phyloP scores from a whole-genome alignment of 2,329 filamentous ascomycete genomes.

The Passalora sequoiae region DNA sequence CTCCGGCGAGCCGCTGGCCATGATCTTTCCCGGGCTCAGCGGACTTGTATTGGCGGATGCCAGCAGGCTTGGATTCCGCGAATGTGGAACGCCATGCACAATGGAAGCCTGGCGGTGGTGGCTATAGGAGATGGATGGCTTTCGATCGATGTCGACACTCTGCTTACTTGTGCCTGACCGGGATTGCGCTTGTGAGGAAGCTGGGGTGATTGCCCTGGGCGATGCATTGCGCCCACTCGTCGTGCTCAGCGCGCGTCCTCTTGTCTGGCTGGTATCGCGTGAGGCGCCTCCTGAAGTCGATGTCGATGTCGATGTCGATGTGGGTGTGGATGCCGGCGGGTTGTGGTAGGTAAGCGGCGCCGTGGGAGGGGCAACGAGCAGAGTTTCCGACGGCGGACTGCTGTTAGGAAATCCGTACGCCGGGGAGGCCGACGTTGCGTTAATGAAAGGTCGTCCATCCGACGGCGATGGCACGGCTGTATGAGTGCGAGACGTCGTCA shows the following conservation, averaged over 20 bases:
- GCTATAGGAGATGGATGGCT: constrained; percentile 59
- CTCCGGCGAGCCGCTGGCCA: constrained; percentile 36
- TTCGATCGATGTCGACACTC: constrained; percentile 42
- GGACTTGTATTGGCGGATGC: constrained; percentile 73
- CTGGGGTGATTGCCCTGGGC: constrained; percentile 42
- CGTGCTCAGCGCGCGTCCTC: constrained; percentile 43
- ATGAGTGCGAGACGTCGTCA: constrained; percentile 24
- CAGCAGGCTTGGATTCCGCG: constrained; percentile 78
- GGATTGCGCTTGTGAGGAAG: constrained; percentile 35
- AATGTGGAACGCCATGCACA: constrained; percentile 92
- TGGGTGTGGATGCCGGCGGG: neutral
- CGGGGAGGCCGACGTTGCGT: constrained; percentile 15
- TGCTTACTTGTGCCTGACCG: constrained; percentile 27
- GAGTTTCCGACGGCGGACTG: constrained; percentile 32
- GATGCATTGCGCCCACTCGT: constrained; percentile 40
- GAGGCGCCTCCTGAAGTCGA: constrained; percentile 10
- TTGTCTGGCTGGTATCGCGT: constrained; percentile 42
- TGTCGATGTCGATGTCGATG: constrained; percentile 12
- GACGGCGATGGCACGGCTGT: constrained; percentile 27
- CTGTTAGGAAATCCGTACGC: constrained; percentile 22
- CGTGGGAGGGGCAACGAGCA: constrained; percentile 29
- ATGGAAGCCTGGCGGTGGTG: constrained; percentile 97
- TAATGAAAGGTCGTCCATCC: constrained; percentile 22
- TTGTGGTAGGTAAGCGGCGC: constrained; percentile 11
- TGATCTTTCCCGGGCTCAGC: constrained; percentile 80